These are phyloP conservation scores for Podospora fimiseda DNA, from an alignment of 495 filamentous ascomycete genomes.

Conservation along the genomic window DNA sequence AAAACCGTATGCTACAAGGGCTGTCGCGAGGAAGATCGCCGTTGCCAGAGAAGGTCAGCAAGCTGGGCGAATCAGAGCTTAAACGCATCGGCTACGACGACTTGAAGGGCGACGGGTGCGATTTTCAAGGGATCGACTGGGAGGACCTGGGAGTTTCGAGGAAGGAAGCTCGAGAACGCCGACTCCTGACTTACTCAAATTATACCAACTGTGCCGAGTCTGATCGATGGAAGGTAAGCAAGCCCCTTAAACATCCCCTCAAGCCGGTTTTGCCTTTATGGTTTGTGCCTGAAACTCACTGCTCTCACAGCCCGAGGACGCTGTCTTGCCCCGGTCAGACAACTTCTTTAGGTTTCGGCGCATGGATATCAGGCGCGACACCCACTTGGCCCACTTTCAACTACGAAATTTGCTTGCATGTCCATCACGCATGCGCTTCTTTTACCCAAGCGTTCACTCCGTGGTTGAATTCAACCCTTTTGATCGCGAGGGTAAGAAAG, in stretches of 20 bases:
- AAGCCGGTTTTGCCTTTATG: no score
- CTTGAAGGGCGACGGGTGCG: constrained; percentile 53
- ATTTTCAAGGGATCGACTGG: constrained; percentile 79
- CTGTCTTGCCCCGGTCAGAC: constrained; percentile 36
- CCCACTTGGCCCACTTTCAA: constrained; percentile 77
- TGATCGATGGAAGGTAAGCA: constrained; percentile 35
- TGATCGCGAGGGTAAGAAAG: constrained; percentile 34
- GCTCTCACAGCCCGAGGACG: constrained; percentile 21
- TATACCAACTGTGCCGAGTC: constrained; percentile 44
- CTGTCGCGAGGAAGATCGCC: constrained; percentile 13
- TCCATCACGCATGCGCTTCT: constrained; percentile 65
- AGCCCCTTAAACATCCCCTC: no score
- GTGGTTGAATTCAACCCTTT: constrained; percentile 52
- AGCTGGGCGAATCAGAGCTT: constrained; percentile 8
- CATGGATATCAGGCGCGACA: constrained; percentile 60
- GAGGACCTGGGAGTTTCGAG: constrained; percentile 55
- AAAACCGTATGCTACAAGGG: constrained; percentile 9
- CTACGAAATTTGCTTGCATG: constrained; percentile 76
- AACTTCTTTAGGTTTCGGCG: constrained; percentile 64
- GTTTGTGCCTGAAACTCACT: background rate
- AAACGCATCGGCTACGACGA: constrained; percentile 36
- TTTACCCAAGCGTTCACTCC: constrained; percentile 61
- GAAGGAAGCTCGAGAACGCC: constrained; percentile 51
- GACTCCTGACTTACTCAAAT: constrained; percentile 52
- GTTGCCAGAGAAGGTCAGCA: constrained; percentile 19